These are phyloP conservation scores for Hepatocystis sp. DNA, from an alignment of 169 alveolate genomes.

Conservation along the genomic window DNA sequence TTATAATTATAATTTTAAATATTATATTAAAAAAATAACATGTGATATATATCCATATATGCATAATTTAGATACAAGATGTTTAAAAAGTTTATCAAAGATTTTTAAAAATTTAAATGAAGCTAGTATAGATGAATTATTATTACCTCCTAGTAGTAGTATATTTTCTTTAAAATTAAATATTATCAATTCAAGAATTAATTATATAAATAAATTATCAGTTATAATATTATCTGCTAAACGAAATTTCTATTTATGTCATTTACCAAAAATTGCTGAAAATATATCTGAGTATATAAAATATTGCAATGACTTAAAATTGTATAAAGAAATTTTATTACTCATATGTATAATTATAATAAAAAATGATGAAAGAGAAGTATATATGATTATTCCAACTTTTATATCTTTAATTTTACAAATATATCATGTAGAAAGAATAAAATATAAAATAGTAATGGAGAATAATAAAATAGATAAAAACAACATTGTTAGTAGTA, in stretches of 20 bases:
- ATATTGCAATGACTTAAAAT: constrained; percentile 54
- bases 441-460: constrained; percentile 37
- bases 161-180: constrained; percentile 65
- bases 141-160: constrained; percentile 56
- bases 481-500: too few species aligned
- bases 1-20: constrained; percentile 36
- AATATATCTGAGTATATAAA: constrained; percentile 64
- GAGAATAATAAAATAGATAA: constrained; percentile 30
- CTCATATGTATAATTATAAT: constrained; percentile 48
- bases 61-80: constrained; percentile 46
- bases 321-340: constrained; percentile 67
- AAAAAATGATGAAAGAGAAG: constrained; percentile 74
- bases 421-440: constrained; percentile 71
- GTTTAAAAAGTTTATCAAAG: constrained; percentile 33
- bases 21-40: constrained; percentile 46
- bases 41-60: constrained; percentile 54
- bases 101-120: constrained; percentile 67
- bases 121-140: constrained; percentile 56
- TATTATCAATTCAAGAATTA: constrained; percentile 62
- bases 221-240: constrained; percentile 46
- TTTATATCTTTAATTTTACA: constrained; percentile 63
- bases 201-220: constrained; percentile 70
- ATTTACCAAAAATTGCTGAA: constrained; percentile 76
- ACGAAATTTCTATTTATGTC: constrained; percentile 32
- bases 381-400: constrained; percentile 69